Conservation (phyloP, 2,329 filamentous ascomycete species). For the Penicillium italicum region DNA sequence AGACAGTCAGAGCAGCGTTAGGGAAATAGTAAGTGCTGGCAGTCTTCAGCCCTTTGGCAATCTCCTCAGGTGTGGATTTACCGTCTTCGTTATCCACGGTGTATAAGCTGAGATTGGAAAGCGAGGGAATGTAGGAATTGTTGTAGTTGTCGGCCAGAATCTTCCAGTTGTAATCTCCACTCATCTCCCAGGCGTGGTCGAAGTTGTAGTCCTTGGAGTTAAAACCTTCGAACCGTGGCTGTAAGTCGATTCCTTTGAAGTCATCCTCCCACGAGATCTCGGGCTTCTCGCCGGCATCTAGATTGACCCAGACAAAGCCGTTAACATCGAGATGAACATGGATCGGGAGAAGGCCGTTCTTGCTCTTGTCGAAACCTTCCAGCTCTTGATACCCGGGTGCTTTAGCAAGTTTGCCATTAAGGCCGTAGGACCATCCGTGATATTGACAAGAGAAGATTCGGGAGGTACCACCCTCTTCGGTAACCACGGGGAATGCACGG, state of each 20-base stretch:
- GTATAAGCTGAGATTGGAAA: conserved; percentile 51
- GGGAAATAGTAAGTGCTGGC: conserved; percentile 38
- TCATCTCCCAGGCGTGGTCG: conserved; percentile 18
- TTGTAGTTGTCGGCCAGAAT: conserved; percentile 32
- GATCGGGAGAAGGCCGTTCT: conserved; percentile 23
- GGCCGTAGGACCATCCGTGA: conserved; percentile 25
- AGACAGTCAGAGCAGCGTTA: conserved; percentile 33
- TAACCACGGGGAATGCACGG: conserved; percentile 25
- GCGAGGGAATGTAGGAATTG: conserved; percentile 49
- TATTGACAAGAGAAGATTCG: conserved; percentile 26
- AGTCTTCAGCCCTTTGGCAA: conserved; percentile 42
- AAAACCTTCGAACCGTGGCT: conserved; percentile 13
- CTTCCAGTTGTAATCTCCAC: conserved; percentile 23
- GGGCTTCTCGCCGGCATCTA: conserved; percentile 16
- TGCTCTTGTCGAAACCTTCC: conserved; percentile 22
- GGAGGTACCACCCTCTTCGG: conserved; percentile 18
- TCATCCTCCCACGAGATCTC: conserved; percentile 20
- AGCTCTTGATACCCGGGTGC: conserved; percentile 23
- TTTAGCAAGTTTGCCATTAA: conserved; percentile 25
- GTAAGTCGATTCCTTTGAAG: conserved; percentile 15
- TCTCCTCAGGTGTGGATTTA: conserved; percentile 47
- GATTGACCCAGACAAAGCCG: conserved; percentile 25
- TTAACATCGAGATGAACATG: conserved; percentile 21
- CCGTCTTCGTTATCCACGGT: conserved; percentile 44
- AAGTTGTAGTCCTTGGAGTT: conserved; percentile 21